These are phyloP conservation scores for Puccinia triticina DNA, from an alignment of 1,284 basidiomycete species.

Conservation along the genomic window DNA sequence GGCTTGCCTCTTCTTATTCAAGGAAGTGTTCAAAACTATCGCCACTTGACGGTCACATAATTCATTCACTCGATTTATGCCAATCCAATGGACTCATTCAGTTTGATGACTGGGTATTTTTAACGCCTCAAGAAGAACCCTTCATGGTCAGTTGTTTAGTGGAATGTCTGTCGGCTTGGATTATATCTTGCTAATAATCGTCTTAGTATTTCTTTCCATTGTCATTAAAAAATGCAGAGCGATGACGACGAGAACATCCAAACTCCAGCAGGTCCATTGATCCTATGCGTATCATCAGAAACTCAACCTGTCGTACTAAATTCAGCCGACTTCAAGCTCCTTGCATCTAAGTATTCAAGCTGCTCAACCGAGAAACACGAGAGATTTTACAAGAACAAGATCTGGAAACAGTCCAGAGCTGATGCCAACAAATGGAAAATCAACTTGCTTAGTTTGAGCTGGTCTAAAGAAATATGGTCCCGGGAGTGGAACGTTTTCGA, in stretches of 20 bases:
- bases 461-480: conserved; percentile 23
- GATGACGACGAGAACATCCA: conserved; percentile 1
- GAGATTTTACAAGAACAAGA: conserved; percentile 15
- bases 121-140: neutral
- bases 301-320: conserved; percentile 14
- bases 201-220: neutral
- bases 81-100: conserved; percentile 25
- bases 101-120: conserved; percentile 39
- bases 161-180: neutral
- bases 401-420: conserved; percentile 11
- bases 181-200: neutral
- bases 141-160: neutral
- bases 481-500: conserved; percentile 22
- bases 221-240: conserved; percentile 14
- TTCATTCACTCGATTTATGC: conserved; percentile 28
- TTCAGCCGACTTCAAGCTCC: conserved; percentile 7
- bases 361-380: conserved; percentile 5
- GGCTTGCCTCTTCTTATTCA: neutral
- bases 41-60: conserved; percentile 41
- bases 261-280: conserved; percentile 12
- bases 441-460: conserved; percentile 32
- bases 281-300: conserved; percentile 18
- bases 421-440: conserved; percentile 23
- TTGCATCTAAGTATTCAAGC: conserved; percentile 19
- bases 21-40: conserved; percentile 50